These are phyloP conservation scores for Smallanthus sonchifolius DNA, from an alignment of 129 eudicot species.

Conservation along the genomic window DNA sequence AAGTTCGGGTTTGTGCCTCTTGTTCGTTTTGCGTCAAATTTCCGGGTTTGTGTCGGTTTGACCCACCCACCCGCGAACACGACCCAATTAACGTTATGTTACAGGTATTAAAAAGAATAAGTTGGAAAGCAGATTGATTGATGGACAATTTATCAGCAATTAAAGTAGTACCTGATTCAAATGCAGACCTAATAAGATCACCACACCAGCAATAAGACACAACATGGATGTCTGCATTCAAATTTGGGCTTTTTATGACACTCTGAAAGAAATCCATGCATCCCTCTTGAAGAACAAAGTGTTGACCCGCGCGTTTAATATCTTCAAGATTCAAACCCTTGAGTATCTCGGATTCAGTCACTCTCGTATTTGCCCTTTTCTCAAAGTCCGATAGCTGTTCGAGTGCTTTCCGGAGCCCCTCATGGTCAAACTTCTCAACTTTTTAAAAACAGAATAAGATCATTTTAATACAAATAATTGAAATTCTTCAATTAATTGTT, in stretches of 20 bases:
- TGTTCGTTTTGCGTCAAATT: neutral
- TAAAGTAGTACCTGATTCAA: constrained; percentile 57
- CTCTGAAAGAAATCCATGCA: constrained; percentile 58
- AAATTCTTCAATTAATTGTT: neutral
- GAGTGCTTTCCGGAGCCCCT: constrained; percentile 48
- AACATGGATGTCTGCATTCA: constrained; percentile 53
- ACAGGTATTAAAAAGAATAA: neutral
- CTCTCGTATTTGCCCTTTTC: constrained; percentile 65
- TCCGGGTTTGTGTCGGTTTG: neutral
- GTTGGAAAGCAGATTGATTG: neutral
- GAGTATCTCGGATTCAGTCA: constrained; percentile 65
- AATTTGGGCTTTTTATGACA: constrained; percentile 36
- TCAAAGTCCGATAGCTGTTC: constrained; percentile 68
- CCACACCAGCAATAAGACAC: constrained; percentile 91
- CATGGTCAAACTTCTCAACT: constrained; percentile 52
- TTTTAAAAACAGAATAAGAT: constrained; percentile 10
- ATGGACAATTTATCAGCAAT: neutral
- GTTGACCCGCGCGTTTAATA: constrained; percentile 72
- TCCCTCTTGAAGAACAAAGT: constrained; percentile 67
- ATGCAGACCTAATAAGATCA: constrained; percentile 75
- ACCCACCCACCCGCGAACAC: neutral
- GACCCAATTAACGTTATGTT: neutral
- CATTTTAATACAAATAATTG: neutral
- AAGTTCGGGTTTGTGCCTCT: neutral
- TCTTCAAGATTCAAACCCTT: constrained; percentile 83